Conservation (phyloP, 176 grass and related monocot genomes). For the Paspalum notatum region DNA sequence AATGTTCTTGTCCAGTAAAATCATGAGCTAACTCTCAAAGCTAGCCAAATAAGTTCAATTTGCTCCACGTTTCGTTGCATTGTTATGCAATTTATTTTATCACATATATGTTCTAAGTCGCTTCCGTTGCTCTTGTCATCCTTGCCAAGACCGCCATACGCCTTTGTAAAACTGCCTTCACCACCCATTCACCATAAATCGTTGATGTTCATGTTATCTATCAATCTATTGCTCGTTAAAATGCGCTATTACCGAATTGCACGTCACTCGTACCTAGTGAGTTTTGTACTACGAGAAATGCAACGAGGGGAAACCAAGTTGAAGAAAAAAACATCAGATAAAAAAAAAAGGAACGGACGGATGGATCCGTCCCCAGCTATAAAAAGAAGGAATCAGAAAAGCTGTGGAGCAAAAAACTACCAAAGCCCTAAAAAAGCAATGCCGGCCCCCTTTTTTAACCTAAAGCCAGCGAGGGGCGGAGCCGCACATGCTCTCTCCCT, state of each 20-base stretch:
- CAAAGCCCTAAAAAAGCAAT: conserved; percentile 23
- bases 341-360: neutral
- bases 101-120: neutral
- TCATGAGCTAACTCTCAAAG: too few species aligned
- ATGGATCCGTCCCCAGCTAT: neutral
- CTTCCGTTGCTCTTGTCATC: neutral
- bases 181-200: neutral
- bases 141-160: neutral
- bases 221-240: too few species aligned
- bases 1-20: too few species aligned
- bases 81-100: too few species aligned
- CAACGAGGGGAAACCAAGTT: too few species aligned
- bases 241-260: too few species aligned
- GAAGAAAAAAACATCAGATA: neutral
- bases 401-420: neutral
- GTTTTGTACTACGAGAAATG: too few species aligned
- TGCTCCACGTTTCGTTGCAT: too few species aligned
- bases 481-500: conserved; percentile 29
- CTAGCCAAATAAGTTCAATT: too few species aligned
- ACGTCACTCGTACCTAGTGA: too few species aligned
- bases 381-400: neutral
- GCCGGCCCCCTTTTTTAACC: neutral
- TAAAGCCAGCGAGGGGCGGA: neutral
- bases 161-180: neutral
- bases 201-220: neutral